Evolutionary conservation across 768 basidiomycete genomes (phyloP), one percentile per base, ranked within the genome.

Genomic region (Leccinum sublutescens): DNA sequence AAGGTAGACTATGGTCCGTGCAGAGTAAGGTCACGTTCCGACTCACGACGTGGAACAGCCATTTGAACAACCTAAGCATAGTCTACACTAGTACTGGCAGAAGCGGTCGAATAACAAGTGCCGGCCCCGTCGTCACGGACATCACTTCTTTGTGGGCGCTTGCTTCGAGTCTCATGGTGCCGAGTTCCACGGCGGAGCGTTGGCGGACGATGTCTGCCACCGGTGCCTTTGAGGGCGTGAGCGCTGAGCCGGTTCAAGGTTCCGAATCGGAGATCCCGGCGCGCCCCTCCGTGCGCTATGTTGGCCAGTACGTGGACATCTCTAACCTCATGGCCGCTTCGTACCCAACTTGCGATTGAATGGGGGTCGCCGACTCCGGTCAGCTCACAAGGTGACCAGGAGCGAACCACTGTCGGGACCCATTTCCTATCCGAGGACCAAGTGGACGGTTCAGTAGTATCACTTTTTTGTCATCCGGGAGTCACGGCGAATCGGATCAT

Each of bases 161-260:
- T 21, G 75, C 79, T 5, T 27, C 65, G 15, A 78, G 76, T 4
- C 72, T 86, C 8, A 85, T 49, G 83, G 77, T 3, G 70, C 78
- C 55, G 78, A 80, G 34, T 83, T 86, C 56, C 72, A 78, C 7
- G 72, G 79, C 1, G 27, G 74, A 29, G 63, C 50, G 0, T 68
- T 86, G 9, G 64, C 62, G 10, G 78, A 85, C 43, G 79, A 71
- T 80, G 31, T 71, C 73, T 45, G 68, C 77, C 38, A 78, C 75
- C 52, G 71, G 74, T 34, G 72, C 71, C 54, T 59, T 73, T 11
- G 76, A 76, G 45, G 74, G 76, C 6, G 82, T 83, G 83, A 78
- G 66, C 15, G 70, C 68, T 23, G 72, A 68, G 11, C 62, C 71
- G 3, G 62, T 62, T 5, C 71, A 71, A 4, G 73, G 75, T 31